These are phyloP conservation scores for Gnaphalium uliginosum DNA, from an alignment of 129 eudicot genomes.

Conservation along the genomic window DNA sequence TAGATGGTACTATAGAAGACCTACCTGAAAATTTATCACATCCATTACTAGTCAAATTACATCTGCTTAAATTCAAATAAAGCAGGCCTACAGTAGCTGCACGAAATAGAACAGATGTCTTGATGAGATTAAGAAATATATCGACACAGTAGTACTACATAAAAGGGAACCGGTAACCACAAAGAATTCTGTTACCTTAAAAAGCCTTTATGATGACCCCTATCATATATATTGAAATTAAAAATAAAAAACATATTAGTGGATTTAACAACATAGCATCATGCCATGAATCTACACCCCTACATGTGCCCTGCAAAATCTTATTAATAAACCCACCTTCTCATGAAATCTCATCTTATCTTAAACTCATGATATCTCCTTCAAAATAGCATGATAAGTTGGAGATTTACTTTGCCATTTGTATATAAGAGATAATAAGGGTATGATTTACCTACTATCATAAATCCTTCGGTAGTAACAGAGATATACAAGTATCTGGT, in stretches of 20 bases:
- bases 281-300: too few species aligned
- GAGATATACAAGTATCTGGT: neutral
- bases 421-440: too few species aligned
- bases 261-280: too few species aligned
- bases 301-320: too few species aligned
- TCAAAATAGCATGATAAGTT: too few species aligned
- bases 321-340: too few species aligned
- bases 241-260: too few species aligned
- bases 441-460: neutral
- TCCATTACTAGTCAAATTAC: conserved; percentile 32
- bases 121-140: neutral
- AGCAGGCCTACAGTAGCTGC: conserved; percentile 67
- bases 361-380: too few species aligned
- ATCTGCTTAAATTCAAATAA: conserved; percentile 84
- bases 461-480: neutral
- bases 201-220: neutral
- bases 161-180: neutral
- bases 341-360: too few species aligned
- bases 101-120: neutral
- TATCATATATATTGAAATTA: too few species aligned
- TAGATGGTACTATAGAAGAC: neutral
- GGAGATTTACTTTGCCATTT: too few species aligned
- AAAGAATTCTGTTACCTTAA: neutral
- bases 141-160: neutral
- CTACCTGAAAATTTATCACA: conserved; percentile 21